A percentile compares a stretch with the other conserved stretches of the same genome.
Evolutionary conservation across 768 basidiomycete species (phyloP).

Genomic region (Rhodotorula paludigena): DNA sequence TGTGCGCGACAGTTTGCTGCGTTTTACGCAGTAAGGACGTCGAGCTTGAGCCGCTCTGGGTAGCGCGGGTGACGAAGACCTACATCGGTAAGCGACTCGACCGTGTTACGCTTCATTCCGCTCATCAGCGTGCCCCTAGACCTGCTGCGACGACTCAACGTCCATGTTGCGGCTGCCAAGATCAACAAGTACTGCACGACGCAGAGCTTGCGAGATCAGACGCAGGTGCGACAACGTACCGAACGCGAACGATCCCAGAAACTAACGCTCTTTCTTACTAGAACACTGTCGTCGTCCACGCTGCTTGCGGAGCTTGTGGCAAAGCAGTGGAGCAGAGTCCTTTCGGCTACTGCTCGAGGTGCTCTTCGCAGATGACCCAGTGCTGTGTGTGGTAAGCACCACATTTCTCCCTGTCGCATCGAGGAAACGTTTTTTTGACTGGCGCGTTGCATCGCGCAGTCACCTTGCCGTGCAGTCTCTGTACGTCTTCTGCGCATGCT

Average conservation of each 20-base stretch:
- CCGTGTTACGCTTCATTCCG: too few relatives aligned
- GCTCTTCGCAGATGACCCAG: background rate
- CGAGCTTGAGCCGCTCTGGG: slow-evolving; percentile 18
- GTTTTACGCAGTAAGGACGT: slow-evolving; percentile 13
- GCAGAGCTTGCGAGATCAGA: slow-evolving; percentile 3
- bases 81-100: too few relatives aligned
- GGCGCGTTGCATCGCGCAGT: background rate
- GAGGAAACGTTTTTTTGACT: background rate
- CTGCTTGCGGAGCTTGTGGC: slow-evolving; percentile 30
- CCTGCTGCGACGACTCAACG: slow-evolving; percentile 21
- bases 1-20: slow-evolving; percentile 27
- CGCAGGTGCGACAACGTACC: too few relatives aligned
- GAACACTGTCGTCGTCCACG: slow-evolving; percentile 37
- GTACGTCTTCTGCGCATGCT: slow-evolving; percentile 28
- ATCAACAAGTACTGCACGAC: slow-evolving; percentile 31
- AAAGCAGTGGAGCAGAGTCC: slow-evolving; percentile 28
- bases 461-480: slow-evolving; percentile 25
- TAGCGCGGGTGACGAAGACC: slow-evolving; percentile 26
- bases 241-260: too few relatives aligned
- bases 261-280: background rate
- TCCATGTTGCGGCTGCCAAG: slow-evolving; percentile 23
- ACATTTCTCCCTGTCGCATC: background rate
- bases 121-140: too few relatives aligned
- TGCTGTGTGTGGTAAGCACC: slow-evolving; percentile 33
- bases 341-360: slow-evolving; percentile 19